Evolutionary conservation across 2,329 filamentous ascomycete genomes (phyloP).

Genomic region (Arthrobotrys conoides): DNA sequence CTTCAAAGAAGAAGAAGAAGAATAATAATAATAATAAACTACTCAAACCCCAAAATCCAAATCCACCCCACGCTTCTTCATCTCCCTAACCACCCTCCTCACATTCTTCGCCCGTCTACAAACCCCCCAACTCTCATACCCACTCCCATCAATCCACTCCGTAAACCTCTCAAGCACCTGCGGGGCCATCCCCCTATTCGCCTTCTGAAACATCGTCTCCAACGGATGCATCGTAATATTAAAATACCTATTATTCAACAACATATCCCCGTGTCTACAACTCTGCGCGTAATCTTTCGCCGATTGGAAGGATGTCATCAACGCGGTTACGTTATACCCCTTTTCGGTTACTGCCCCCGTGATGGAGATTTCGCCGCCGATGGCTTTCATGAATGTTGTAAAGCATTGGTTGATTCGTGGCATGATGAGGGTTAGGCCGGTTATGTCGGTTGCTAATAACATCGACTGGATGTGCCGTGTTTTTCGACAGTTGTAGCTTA

Average conservation of each 20-base stretch:
- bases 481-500: constrained; percentile 65
- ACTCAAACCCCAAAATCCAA: neutral
- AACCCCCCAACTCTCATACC: constrained; percentile 24
- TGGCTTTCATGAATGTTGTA: constrained; percentile 62
- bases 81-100: neutral
- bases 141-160: constrained; percentile 6
- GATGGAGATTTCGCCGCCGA: constrained; percentile 66
- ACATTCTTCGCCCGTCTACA: neutral
- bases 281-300: neutral
- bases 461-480: constrained; percentile 66
- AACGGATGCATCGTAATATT: constrained; percentile 23
- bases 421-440: constrained; percentile 67
- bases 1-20: too few species aligned
- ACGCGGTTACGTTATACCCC: constrained; percentile 66
- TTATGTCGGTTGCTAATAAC: constrained; percentile 67
- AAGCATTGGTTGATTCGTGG: constrained; percentile 63
- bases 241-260: constrained; percentile 21
- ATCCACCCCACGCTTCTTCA: neutral
- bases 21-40: neutral
- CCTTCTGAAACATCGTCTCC: constrained; percentile 43
- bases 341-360: constrained; percentile 64
- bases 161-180: constrained; percentile 1
- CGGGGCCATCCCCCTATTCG: constrained; percentile 15
- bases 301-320: constrained; percentile 65
- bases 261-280: constrained; percentile 1